Conservation (phyloP, 202 grass and related monocot species). For the Eragrostis tef region DNA sequence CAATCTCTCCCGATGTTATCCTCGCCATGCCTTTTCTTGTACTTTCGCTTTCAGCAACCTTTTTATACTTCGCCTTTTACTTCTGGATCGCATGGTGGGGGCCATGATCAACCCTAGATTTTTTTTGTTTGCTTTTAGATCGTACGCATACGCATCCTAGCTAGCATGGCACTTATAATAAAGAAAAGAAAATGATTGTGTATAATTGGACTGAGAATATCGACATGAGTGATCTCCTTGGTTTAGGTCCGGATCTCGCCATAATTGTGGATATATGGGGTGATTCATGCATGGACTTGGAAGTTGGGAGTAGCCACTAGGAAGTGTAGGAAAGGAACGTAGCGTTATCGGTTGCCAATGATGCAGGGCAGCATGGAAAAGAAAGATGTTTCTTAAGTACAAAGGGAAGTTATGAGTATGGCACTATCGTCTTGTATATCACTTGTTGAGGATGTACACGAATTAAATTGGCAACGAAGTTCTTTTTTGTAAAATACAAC, state of each 20-base stretch:
- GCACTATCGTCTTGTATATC: neutral
- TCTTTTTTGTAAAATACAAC: no score
- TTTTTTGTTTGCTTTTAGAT: neutral
- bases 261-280: conserved; percentile 17
- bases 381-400: neutral
- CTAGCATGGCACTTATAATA: neutral
- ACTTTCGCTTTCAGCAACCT: neutral
- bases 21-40: neutral
- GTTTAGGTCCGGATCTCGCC: neutral
- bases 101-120: neutral
- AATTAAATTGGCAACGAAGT: neutral
- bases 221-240: neutral
- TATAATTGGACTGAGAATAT: neutral
- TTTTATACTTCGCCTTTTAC: conserved; percentile 11
- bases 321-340: conserved; percentile 19
- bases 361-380: neutral
- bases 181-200: neutral
- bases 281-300: neutral
- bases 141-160: neutral
- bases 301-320: neutral
- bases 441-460: neutral
- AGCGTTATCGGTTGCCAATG: neutral
- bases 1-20: conserved; percentile 35
- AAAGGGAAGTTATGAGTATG: neutral
- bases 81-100: conserved; percentile 33